These are phyloP conservation scores for Fusarium burgessii DNA, from an alignment of 2,329 filamentous ascomycete genomes.

Conservation along the genomic window DNA sequence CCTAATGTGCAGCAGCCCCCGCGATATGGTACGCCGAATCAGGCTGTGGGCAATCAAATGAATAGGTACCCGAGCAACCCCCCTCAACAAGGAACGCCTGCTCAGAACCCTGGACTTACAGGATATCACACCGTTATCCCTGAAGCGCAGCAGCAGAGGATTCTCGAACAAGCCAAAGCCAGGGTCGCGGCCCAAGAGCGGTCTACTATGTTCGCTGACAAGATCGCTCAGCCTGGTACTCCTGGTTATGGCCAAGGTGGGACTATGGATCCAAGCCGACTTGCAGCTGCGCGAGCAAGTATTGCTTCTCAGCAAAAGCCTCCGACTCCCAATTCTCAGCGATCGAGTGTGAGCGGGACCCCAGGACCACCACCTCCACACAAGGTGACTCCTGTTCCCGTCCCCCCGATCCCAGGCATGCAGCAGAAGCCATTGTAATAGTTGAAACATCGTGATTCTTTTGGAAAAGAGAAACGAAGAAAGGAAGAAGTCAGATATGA, in stretches of 20 bases:
- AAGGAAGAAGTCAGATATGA: slow-evolving; percentile 11
- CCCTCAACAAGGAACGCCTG: slow-evolving; percentile 47
- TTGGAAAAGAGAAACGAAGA: slow-evolving; percentile 14
- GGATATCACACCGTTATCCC: slow-evolving; percentile 64
- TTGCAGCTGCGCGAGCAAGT: slow-evolving; percentile 53
- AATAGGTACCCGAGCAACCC: slow-evolving; percentile 52
- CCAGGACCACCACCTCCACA: slow-evolving; percentile 52
- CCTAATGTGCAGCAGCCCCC: slow-evolving; percentile 53
- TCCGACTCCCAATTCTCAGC: slow-evolving; percentile 51
- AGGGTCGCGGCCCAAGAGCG: slow-evolving; percentile 60
- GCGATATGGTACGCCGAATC: slow-evolving; percentile 50
- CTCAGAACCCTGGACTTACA: slow-evolving; percentile 55
- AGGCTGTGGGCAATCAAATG: slow-evolving; percentile 48
- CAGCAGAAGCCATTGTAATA: slow-evolving; percentile 48
- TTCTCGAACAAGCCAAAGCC: slow-evolving; percentile 64
- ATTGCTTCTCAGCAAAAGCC: slow-evolving; percentile 53
- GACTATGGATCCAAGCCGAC: slow-evolving; percentile 48
- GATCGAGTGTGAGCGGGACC: slow-evolving; percentile 52
- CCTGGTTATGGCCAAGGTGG: slow-evolving; percentile 45
- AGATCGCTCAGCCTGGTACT: slow-evolving; percentile 61
- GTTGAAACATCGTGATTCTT: slow-evolving; percentile 7
- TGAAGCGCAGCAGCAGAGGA: slow-evolving; percentile 62
- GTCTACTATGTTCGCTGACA: slow-evolving; percentile 56
- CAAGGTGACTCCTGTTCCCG: slow-evolving; percentile 59
- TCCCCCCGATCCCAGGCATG: slow-evolving; percentile 57